phyloP scores from a whole-genome alignment of 176 grass and related monocot species.

The Aegilops bicornis region DNA sequence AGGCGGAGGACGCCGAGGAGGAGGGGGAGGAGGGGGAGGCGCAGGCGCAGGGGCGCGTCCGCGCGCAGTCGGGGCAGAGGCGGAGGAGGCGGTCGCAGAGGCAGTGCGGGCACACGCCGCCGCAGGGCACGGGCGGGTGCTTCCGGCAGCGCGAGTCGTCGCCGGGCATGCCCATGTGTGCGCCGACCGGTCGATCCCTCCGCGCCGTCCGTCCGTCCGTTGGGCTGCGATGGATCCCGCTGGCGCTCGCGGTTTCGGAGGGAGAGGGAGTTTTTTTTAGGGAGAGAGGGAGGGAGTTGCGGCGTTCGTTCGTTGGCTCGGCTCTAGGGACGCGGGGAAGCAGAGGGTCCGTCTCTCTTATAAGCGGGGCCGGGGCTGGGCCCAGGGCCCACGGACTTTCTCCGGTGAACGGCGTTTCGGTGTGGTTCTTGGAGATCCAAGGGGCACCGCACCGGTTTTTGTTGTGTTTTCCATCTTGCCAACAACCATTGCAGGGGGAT shows the following conservation, averaged over 20 bases:
- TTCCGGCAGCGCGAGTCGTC: constrained; percentile 55
- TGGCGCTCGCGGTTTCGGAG: not conserved
- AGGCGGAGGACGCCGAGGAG: constrained; percentile 22
- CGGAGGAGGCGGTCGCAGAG: constrained; percentile 68
- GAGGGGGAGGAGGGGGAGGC: not conserved
- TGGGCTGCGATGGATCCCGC: not conserved
- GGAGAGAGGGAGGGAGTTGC: too few relatives aligned
- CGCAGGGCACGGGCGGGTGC: constrained; percentile 33
- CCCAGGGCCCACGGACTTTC: not conserved
- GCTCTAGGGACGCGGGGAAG: constrained; percentile 22
- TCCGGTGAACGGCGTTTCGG: not conserved
- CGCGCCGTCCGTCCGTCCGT: not conserved
- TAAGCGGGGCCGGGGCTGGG: not conserved
- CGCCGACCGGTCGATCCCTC: not conserved
- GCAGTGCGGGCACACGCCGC: constrained; percentile 69
- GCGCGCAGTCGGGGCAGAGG: constrained; percentile 80
- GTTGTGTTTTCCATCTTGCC: not conserved
- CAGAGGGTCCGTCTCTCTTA: not conserved
- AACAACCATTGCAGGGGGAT: too few relatives aligned
- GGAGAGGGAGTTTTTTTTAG: too few relatives aligned
- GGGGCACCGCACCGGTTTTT: not conserved
- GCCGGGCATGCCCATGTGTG: constrained; percentile 29
- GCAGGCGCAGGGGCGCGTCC: constrained; percentile 56
- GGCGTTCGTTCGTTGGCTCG: not conserved
- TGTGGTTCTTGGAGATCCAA: not conserved